A percentile compares a stretch with the other conserved stretches of the same genome.
These are phyloP conservation scores for Colletotrichum sp. DNA, from an alignment of 2,329 filamentous ascomycete species.

Conservation along the genomic window DNA sequence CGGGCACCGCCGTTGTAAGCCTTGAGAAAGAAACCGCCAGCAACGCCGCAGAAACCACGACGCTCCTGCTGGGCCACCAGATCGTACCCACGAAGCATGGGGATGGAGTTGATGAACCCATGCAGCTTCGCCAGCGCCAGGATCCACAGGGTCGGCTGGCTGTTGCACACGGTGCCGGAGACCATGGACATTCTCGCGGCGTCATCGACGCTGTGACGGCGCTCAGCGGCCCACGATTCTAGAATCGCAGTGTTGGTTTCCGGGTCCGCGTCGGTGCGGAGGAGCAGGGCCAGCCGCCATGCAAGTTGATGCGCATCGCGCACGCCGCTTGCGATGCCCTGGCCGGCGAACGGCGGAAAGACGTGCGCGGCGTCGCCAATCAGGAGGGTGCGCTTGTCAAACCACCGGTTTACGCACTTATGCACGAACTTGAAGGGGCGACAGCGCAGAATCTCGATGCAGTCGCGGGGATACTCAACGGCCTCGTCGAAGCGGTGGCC, in stretches of 20 bases:
- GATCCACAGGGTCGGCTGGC: neutral
- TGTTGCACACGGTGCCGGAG: neutral
- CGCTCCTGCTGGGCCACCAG: neutral
- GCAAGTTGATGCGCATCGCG: neutral
- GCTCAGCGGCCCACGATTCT: neutral
- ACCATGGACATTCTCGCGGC: neutral
- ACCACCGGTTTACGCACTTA: neutral
- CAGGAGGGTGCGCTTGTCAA: neutral
- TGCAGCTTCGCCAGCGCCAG: neutral
- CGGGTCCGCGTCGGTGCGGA: neutral
- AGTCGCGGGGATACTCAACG: neutral
- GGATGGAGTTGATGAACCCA: neutral
- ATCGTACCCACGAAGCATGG: neutral
- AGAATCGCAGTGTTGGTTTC: neutral
- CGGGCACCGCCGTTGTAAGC: neutral
- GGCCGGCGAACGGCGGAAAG: neutral
- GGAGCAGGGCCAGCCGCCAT: neutral
- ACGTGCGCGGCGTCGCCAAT: neutral
- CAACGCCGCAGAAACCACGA: neutral
- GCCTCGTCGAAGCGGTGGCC: neutral
- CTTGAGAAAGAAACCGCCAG: neutral
- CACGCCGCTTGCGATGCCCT: neutral
- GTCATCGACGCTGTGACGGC: neutral
- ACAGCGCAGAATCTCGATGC: neutral
- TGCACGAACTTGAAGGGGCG: neutral